Conservation (phyloP, 495 filamentous ascomycete species). For the Penicillium goetzii region DNA sequence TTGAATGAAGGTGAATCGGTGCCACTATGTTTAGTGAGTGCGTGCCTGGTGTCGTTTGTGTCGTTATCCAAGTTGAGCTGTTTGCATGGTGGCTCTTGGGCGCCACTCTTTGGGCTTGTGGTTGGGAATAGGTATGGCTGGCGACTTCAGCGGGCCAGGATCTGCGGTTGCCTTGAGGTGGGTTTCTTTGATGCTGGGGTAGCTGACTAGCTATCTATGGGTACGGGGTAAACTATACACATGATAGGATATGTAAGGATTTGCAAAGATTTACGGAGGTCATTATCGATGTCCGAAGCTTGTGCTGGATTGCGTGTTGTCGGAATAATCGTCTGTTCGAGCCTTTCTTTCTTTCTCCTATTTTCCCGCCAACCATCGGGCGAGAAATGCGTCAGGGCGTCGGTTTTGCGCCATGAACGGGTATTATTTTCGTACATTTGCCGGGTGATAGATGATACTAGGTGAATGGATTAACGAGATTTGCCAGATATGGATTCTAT, state of each 20-base stretch:
- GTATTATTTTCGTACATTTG: background rate
- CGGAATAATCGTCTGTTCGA: slow-evolving; percentile 1
- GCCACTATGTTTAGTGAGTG: background rate
- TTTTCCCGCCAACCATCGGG: slow-evolving; percentile 8
- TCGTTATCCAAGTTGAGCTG: background rate
- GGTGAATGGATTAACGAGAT: background rate
- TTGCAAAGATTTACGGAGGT: background rate
- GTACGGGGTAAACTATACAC: slow-evolving; percentile 4
- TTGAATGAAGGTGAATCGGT: background rate
- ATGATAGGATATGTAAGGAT: background rate
- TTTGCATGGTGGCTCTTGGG: background rate
- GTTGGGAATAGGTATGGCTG: background rate
- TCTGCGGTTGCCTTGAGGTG: slow-evolving; percentile 7
- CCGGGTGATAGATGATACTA: background rate
- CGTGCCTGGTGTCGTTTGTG: background rate
- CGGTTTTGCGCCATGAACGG: background rate
- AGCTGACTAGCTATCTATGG: background rate
- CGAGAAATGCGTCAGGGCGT: background rate
- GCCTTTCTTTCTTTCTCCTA: background rate
- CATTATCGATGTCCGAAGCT: background rate
- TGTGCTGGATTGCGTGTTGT: background rate
- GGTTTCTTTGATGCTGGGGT: slow-evolving; percentile 3
- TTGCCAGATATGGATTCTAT: slow-evolving; percentile 2
- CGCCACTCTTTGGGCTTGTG: background rate
- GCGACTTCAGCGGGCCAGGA: background rate